Base-by-base conservation (phyloP, 441 rosid genomes). In the Biscutella laevigata region DNA sequence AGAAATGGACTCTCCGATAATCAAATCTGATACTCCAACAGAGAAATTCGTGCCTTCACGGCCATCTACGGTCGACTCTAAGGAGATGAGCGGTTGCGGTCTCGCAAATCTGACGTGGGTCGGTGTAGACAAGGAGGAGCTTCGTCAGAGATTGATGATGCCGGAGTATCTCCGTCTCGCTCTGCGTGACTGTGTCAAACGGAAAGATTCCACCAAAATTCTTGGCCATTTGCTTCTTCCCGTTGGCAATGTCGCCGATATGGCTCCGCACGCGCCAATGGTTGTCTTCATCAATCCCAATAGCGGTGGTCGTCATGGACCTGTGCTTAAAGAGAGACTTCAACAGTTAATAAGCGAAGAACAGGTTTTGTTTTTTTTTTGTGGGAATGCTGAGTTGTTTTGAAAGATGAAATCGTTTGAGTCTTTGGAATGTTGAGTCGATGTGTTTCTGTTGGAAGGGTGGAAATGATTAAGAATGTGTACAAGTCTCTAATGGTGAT, bases 281-380 rank as follows among this genome's bases (percentile, higher is more conserved):
- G 76, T 88, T 15, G 86, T 92, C 5, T 88, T 92, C 33, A 72
- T 92, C 45, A 92, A 92, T 53, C 71, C 94, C 24, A 73, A 64
- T 10, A 86, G 96, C 53, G 98, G 98, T 32, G 97, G 98, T 37
- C 81, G 96, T 7, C 74, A 80, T 17, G 97, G 97, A 0, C 91
- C 92, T 12, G 84, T 79, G 48, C 94, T 92, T 53, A 86, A 77
- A 70, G 73, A 64, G 47, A 76, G 95, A 46, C 85, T 92, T 22
- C 80, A 77, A 70, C 77, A 81, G 57, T 67, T 92, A 36, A 83
- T 92, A 74, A 80, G 84, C 29, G 72, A 78, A 34, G 97, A 92
- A 53, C 97, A 92, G 94, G 97, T 66, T 47, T 19, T 13, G 32
- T 7, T 14, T 30, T 10, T 54, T 36, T 30, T n/a, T n/a, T n/a